These are phyloP conservation scores for Globisporangium sylvaticum DNA, from an alignment of 352 stramenopile genomes.

Conservation along the genomic window DNA sequence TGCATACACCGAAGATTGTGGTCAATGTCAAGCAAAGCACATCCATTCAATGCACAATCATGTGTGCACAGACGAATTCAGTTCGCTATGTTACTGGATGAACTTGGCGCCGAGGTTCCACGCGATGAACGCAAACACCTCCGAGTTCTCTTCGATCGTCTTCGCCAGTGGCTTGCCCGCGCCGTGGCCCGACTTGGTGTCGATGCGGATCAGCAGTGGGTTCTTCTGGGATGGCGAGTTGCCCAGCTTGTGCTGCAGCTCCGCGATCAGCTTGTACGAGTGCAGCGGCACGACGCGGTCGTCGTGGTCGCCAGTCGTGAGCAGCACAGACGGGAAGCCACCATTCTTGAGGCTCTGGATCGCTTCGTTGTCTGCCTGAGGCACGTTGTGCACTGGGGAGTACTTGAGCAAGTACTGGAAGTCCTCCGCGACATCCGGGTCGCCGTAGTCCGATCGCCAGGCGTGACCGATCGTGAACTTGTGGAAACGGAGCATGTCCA, in stretches of 20 bases:
- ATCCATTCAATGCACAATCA: not conserved
- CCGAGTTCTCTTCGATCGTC: constrained; percentile 78
- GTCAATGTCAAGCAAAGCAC: not conserved
- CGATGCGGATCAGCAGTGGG: constrained; percentile 87
- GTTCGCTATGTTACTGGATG: not conserved
- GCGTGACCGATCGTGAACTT: constrained; percentile 92
- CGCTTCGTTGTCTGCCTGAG: constrained; percentile 37
- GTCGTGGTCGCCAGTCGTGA: constrained; percentile 89
- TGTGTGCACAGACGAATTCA: constrained; percentile 1
- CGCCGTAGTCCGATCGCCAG: constrained; percentile 87
- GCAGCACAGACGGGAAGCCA: constrained; percentile 75
- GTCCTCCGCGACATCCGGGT: constrained; percentile 71
- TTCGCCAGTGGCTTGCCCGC: constrained; percentile 88
- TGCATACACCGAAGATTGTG: not conserved
- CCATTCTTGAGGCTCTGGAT: constrained; percentile 50
- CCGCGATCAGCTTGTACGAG: constrained; percentile 89
- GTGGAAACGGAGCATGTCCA: constrained; percentile 96
- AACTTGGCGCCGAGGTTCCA: constrained; percentile 7
- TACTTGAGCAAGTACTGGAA: constrained; percentile 86
- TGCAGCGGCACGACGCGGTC: constrained; percentile 89
- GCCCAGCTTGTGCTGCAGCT: constrained; percentile 80
- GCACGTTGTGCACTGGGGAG: constrained; percentile 89
- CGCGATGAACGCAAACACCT: constrained; percentile 6
- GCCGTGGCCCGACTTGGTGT: constrained; percentile 87
- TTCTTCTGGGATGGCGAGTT: constrained; percentile 48